Conservation (phyloP, 345 rosid species). For the Psidium friedrichsthalianum region DNA sequence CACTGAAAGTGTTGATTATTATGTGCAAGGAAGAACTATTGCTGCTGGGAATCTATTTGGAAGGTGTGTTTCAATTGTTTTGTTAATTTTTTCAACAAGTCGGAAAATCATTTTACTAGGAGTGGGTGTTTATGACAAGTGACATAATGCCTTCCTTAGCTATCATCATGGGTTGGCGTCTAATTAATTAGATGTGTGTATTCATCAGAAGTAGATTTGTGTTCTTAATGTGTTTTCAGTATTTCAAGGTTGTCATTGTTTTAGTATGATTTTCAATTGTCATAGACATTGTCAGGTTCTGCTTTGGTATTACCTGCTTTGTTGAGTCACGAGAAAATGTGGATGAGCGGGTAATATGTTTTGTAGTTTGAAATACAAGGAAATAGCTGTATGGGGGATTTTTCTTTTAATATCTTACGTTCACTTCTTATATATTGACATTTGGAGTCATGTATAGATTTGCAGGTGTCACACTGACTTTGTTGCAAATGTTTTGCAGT, state of each 20-base stretch:
- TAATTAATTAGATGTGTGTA: background rate
- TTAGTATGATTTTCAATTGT: background rate
- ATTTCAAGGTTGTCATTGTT: background rate
- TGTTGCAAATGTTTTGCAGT: background rate
- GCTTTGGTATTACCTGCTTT: background rate
- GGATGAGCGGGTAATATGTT: background rate
- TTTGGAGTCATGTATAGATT: background rate
- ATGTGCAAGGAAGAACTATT: constrained; percentile 93
- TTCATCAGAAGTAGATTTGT: background rate
- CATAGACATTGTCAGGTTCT: background rate
- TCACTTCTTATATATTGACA: background rate
- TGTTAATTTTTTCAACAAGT: background rate
- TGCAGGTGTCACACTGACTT: background rate
- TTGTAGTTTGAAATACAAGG: background rate
- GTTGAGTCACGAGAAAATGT: background rate
- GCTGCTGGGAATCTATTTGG: constrained; percentile 97
- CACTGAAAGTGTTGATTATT: constrained; percentile 97
- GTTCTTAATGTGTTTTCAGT: background rate
- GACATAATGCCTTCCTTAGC: background rate
- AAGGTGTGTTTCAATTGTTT: constrained; percentile 31
- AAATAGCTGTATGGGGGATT: background rate
- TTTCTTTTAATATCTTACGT: background rate
- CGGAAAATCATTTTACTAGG: background rate
- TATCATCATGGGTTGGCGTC: background rate
- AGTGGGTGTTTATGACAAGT: background rate